Conservation (phyloP, 805 yeast genomes). For the Candida ficus region DNA sequence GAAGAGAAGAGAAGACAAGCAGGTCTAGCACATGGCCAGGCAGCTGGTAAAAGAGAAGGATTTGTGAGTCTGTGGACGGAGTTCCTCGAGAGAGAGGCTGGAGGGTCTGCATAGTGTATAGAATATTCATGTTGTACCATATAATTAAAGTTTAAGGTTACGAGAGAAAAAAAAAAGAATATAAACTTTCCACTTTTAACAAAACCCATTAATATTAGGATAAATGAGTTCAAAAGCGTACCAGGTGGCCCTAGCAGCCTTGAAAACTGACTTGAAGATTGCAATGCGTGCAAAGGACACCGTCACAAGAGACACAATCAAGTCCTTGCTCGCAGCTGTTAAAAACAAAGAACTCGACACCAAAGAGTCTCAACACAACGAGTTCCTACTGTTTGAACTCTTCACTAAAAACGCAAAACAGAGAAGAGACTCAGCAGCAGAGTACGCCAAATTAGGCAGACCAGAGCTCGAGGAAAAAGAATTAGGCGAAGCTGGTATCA, state of each 20-base stretch:
- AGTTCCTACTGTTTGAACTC: constrained; percentile 31
- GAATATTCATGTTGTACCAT: no score
- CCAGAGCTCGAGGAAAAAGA: constrained; percentile 52
- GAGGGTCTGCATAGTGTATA: not conserved
- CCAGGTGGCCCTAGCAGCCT: constrained; percentile 25
- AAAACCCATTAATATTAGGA: no score
- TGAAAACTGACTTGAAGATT: constrained; percentile 40
- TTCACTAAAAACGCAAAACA: constrained; percentile 42
- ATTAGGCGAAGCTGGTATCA: constrained; percentile 37
- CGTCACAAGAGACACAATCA: constrained; percentile 38
- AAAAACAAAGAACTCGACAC: constrained; percentile 39
- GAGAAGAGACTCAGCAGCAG: constrained; percentile 43
- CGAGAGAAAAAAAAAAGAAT: not conserved
- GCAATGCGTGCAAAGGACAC: constrained; percentile 45
- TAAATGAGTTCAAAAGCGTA: constrained; percentile 27
- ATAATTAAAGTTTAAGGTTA: no score
- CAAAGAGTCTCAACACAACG: constrained; percentile 28
- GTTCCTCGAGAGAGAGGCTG: constrained; percentile 66
- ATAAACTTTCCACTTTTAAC: no score
- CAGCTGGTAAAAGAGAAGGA: constrained; percentile 30
- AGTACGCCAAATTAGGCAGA: constrained; percentile 42
- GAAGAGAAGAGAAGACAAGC: constrained; percentile 72
- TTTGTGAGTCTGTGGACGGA: constrained; percentile 80
- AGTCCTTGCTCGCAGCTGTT: constrained; percentile 36
- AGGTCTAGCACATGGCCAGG: constrained; percentile 45